Evolutionary conservation across 116 monocot genomes (phyloP).

Genomic region (Papilionanthe hybrid): DNA sequence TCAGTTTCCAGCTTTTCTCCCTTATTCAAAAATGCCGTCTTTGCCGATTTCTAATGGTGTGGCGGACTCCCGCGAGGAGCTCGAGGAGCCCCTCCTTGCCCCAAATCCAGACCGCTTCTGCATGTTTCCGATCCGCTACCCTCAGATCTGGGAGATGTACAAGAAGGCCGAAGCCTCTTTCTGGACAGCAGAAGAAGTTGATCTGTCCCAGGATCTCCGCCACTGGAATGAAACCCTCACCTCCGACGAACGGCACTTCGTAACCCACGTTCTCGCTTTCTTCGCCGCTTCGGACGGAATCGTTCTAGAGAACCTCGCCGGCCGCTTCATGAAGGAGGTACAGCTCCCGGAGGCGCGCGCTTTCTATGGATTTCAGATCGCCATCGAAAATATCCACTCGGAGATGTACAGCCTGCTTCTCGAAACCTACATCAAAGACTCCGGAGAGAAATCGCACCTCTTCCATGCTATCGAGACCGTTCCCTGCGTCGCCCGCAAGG

Average conservation of each 20-base stretch:
- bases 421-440: conserved; percentile 84
- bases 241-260: conserved; percentile 72
- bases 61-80: neutral
- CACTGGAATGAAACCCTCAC: conserved; percentile 53
- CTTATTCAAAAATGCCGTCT: neutral
- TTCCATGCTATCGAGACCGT: conserved; percentile 91
- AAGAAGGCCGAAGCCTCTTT: conserved; percentile 91
- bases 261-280: conserved; percentile 91
- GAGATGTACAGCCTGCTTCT: conserved; percentile 96
- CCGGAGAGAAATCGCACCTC: conserved; percentile 58
- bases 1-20: neutral
- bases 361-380: conserved; percentile 99
- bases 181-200: conserved; percentile 96
- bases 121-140: conserved; percentile 83
- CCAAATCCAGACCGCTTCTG: conserved; percentile 73
- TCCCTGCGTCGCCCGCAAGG: conserved; percentile 69
- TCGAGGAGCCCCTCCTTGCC: conserved; percentile 56
- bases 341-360: conserved; percentile 93
- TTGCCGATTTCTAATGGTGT: neutral
- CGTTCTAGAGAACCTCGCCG: conserved; percentile 91
- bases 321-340: conserved; percentile 81
- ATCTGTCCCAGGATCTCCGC: conserved; percentile 57
- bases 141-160: conserved; percentile 88
- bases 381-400: conserved; percentile 99
- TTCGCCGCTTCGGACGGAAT: conserved; percentile 95